Base-by-base conservation (phyloP, 139 green algal species). In the Coelastrella sp. region DNA sequence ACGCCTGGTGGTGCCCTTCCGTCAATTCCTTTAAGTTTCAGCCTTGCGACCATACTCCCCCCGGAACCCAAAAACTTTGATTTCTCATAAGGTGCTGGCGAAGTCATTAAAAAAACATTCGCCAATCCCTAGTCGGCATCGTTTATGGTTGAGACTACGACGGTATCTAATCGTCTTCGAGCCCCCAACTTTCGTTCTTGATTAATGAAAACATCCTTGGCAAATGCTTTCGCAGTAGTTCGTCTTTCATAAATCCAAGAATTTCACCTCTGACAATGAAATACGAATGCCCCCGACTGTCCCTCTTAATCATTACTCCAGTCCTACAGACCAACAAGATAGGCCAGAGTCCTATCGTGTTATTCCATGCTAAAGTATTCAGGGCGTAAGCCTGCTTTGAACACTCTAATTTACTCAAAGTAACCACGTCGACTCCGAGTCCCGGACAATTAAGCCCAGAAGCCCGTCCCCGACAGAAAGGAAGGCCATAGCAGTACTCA, bases 121-220 rank as follows among this genome's bases (percentile, higher is more conserved):
- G 93, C 97, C 96, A 98, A 94, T 98, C 97, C 97, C 97, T 98
- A 99, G 97, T 99, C 96, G 97, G 97, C 97, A 99, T 99, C 97
- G 96, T 99, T 99, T 99, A 99, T 98, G 97, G 97, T 99, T 99
- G 96, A 99, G 97, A 99, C 97, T 99, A 99, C 95, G 97, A 99
- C 96, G 97, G 97, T 99, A 99, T 99, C 97, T 99, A 97, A 99
- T 99, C 97, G 96, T 99, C 97, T 99, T 99, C 97, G 97, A 99
- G 96, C 97, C 97, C 97, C 97, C 97, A 99, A 99, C 97, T 99
- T 99, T 99, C 97, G 97, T 98, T 99, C 97, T 99, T 99, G 97
- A 99, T 99, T 96, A 99, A 99, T 99, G 97, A 99, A 99, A 99
- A 99, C 97, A 99, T 99, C 97, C 97, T 99, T 99, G 97, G 97